A percentile compares a stretch with the other conserved stretches of the same genome.
These are phyloP conservation scores for Phytophthora sp. DNA, from an alignment of 352 stramenopile species.

Conservation along the genomic window DNA sequence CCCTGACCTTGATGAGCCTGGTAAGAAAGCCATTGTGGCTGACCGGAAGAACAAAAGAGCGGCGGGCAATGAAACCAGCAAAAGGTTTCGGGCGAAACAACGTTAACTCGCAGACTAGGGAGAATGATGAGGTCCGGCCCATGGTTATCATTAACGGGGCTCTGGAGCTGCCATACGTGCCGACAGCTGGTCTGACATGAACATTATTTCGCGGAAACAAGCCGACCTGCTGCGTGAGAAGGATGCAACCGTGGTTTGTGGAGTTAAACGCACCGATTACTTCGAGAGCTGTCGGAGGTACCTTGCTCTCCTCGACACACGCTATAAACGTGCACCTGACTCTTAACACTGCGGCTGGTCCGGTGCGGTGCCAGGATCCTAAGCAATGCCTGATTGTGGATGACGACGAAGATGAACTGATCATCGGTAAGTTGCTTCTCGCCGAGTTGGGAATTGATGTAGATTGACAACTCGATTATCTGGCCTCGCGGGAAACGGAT, in stretches of 20 bases:
- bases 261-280: background rate
- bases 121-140: no score
- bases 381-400: background rate
- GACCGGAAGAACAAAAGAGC: no score
- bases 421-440: background rate
- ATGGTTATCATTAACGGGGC: no score
- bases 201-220: no score
- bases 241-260: background rate
- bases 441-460: background rate
- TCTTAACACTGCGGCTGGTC: background rate
- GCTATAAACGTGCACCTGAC: background rate
- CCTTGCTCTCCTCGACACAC: background rate
- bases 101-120: no score
- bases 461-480: background rate
- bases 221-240: background rate
- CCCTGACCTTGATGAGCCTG: conserved; percentile 13
- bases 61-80: no score
- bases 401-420: background rate
- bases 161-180: no score
- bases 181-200: no score
- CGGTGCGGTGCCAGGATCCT: background rate
- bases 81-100: no score
- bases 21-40: no score
- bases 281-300: background rate
- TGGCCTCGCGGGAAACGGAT: background rate